Percentiles rank a stretch among this genome's conserved stretches.
phyloP scores from a whole-genome alignment of 495 filamentous ascomycete genomes.

The Penicillium pancosmium region DNA sequence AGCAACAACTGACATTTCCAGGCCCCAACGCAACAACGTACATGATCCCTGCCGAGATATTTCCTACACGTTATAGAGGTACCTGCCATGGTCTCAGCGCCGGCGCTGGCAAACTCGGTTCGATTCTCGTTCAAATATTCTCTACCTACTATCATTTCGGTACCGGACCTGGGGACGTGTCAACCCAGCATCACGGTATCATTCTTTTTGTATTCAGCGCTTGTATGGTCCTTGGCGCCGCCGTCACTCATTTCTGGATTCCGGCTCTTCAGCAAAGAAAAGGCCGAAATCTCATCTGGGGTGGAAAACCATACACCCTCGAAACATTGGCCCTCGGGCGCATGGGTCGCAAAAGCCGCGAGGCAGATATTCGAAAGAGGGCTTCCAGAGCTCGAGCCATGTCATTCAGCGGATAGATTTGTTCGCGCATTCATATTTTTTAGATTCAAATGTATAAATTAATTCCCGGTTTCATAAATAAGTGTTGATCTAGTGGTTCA shows the following conservation, averaged over 20 bases:
- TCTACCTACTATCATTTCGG: constrained; percentile 50
- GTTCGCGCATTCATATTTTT: not conserved
- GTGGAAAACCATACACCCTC: constrained; percentile 44
- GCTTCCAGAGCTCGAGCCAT: constrained; percentile 21
- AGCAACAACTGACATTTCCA: constrained; percentile 19
- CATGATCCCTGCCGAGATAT: constrained; percentile 63
- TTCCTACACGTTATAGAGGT: constrained; percentile 62
- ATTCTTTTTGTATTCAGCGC: constrained; percentile 49
- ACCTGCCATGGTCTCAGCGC: constrained; percentile 61
- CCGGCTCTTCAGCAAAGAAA: constrained; percentile 39
- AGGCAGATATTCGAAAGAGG: constrained; percentile 31
- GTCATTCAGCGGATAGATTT: constrained; percentile 21
- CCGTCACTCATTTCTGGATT: constrained; percentile 49
- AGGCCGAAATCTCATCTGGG: constrained; percentile 36
- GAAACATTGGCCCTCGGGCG: constrained; percentile 45
- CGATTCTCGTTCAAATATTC: constrained; percentile 58
- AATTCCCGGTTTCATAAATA: not conserved
- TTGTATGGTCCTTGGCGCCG: constrained; percentile 51
- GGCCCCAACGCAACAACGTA: constrained; percentile 64
- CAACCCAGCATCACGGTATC: constrained; percentile 44
- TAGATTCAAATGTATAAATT: too few relatives aligned
- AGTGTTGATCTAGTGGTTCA: too few relatives aligned
- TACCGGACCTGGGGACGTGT: constrained; percentile 29
- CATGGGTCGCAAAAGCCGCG: constrained; percentile 42
- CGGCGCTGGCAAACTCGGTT: constrained; percentile 59